phyloP scores from a whole-genome alignment of 192 early-diverging fungal species.

The Linnemannia zychae region DNA sequence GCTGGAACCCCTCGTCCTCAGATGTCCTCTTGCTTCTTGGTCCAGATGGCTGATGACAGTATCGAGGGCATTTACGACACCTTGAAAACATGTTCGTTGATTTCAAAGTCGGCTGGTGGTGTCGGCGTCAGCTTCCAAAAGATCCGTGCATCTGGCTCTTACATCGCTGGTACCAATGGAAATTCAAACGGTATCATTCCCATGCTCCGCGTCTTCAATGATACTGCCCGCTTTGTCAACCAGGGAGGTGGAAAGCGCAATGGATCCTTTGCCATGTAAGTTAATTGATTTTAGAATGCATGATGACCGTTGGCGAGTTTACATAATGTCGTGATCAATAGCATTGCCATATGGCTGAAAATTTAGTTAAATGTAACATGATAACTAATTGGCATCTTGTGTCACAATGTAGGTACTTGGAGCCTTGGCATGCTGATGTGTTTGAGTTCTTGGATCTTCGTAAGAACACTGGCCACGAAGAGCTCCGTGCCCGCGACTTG shows the following conservation, averaged over 20 bases:
- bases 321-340: not conserved
- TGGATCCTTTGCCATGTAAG: conserved; percentile 92
- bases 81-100: conserved; percentile 93
- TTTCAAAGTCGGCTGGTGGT: conserved; percentile 96
- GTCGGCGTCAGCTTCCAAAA: conserved; percentile 97
- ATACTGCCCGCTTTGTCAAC: conserved; percentile 97
- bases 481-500: conserved; percentile 93
- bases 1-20: conserved; percentile 97
- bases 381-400: not conserved
- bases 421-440: conserved; percentile 98
- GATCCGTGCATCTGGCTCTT: conserved; percentile 93
- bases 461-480: conserved; percentile 98
- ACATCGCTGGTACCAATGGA: conserved; percentile 98
- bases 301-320: not conserved
- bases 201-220: conserved; percentile 98
- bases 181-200: conserved; percentile 96
- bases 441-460: conserved; percentile 96
- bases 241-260: conserved; percentile 98
- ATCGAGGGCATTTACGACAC: conserved; percentile 99
- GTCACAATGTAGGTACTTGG: conserved; percentile 74
- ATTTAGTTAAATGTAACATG: not conserved
- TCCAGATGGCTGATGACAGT: conserved; percentile 94
- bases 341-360: not conserved
- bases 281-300: not conserved
- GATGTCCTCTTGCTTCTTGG: conserved; percentile 92